phyloP scores from a whole-genome alignment of 1,284 basidiomycete genomes.

The Ceratobasidium theobromae region DNA sequence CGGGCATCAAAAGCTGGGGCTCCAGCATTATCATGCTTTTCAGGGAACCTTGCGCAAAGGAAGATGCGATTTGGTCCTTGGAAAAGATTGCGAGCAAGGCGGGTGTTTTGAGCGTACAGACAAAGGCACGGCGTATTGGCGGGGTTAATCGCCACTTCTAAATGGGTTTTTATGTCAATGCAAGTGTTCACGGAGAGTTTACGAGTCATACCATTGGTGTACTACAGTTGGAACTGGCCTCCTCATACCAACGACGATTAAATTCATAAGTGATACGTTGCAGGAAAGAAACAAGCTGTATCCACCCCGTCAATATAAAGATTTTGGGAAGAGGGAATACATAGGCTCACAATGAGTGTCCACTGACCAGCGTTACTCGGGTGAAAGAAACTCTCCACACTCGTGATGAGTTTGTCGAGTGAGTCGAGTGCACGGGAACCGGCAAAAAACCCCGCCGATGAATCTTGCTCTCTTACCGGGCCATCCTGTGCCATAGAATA shows the following conservation, averaged over 20 bases:
- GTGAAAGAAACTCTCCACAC: slow-evolving; percentile 92
- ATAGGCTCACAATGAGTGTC: slow-evolving; percentile 57
- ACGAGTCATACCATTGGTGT: slow-evolving; percentile 65
- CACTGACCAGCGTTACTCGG: slow-evolving; percentile 78
- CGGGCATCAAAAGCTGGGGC: slow-evolving; percentile 87
- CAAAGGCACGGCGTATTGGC: slow-evolving; percentile 81
- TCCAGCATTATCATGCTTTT: slow-evolving; percentile 69
- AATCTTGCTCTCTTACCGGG: slow-evolving; percentile 52
- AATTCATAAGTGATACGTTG: slow-evolving; percentile 81
- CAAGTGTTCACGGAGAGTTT: not conserved
- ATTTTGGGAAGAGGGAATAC: not conserved
- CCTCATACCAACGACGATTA: slow-evolving; percentile 78
- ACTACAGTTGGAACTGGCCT: slow-evolving; percentile 76
- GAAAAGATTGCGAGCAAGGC: slow-evolving; percentile 95
- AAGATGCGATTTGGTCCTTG: slow-evolving; percentile 72
- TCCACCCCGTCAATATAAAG: not conserved
- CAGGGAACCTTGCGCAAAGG: slow-evolving; percentile 68
- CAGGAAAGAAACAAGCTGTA: slow-evolving; percentile 71
- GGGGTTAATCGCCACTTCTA: slow-evolving; percentile 70
- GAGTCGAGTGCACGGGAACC: slow-evolving; percentile 91
- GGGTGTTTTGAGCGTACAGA: slow-evolving; percentile 80
- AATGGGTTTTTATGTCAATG: not conserved
- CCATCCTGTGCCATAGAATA: slow-evolving; percentile 92
- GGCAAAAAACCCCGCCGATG: slow-evolving; percentile 58
- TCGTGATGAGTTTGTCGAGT: slow-evolving; percentile 85